phyloP scores from a whole-genome alignment of 805 yeast genomes.

The Kuraishia piskuri region DNA sequence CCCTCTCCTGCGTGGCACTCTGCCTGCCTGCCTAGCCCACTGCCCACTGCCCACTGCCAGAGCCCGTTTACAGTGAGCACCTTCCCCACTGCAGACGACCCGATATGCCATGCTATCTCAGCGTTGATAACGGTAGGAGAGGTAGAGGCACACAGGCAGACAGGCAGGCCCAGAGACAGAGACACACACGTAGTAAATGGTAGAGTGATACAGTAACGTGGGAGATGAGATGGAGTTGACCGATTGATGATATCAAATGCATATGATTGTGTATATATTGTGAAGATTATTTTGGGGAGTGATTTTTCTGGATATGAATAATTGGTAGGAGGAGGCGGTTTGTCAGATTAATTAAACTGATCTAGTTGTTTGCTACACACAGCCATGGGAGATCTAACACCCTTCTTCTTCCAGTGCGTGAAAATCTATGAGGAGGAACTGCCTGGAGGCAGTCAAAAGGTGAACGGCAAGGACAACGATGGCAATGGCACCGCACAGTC shows the following conservation, averaged over 20 bases:
- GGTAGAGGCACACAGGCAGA: background rate
- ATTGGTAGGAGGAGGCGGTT: too few relatives aligned
- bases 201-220: background rate
- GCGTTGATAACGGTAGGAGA: background rate
- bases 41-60: background rate
- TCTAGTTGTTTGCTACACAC: too few relatives aligned
- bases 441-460: slow-evolving; percentile 5
- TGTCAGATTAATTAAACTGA: too few relatives aligned
- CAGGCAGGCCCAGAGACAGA: background rate
- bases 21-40: background rate
- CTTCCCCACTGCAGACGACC: background rate
- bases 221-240: background rate
- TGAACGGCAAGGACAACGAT: background rate
- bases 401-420: slow-evolving; percentile 38
- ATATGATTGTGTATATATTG: too few relatives aligned
- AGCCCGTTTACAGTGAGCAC: background rate
- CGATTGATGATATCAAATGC: background rate
- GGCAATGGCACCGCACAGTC: slow-evolving; percentile 1
- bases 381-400: slow-evolving; percentile 36
- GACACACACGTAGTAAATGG: background rate
- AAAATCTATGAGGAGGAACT: slow-evolving; percentile 30
- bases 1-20: too few relatives aligned
- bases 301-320: too few relatives aligned
- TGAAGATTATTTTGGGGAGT: too few relatives aligned
- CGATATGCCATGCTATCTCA: background rate